phyloP scores from a whole-genome alignment of 2,329 filamentous ascomycete genomes.

The Fusarium bulbicola region DNA sequence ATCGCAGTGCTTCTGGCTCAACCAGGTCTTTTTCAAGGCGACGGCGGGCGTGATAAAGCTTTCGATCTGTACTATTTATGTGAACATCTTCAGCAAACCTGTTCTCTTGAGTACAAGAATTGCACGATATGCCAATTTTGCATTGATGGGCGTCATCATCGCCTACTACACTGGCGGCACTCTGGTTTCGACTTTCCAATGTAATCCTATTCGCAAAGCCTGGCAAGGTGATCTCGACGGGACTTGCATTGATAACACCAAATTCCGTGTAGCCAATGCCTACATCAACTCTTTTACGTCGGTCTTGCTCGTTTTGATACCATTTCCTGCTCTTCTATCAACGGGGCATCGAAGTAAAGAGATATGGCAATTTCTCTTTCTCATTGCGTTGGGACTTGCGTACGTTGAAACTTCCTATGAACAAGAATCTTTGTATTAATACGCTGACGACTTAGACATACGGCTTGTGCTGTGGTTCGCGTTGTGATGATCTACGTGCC shows the following conservation, averaged over 20 bases:
- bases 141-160: background rate
- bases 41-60: background rate
- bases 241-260: background rate
- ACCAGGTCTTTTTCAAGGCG: slow-evolving; percentile 4
- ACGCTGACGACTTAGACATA: background rate
- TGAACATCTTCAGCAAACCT: background rate
- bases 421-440: too few species aligned
- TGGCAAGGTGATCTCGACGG: background rate
- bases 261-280: background rate
- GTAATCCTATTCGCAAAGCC: background rate
- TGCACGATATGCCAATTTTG: background rate
- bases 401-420: background rate
- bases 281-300: background rate
- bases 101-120: background rate
- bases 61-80: background rate
- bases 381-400: background rate
- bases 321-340: background rate
- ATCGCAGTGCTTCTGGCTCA: background rate
- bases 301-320: background rate
- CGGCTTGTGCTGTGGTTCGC: background rate
- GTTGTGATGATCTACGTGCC: slow-evolving; percentile 1
- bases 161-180: background rate
- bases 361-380: background rate
- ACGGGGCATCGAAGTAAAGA: background rate
- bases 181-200: background rate